Conservation (phyloP, 2,329 filamentous ascomycete species). For the Ophiostoma piceae region DNA sequence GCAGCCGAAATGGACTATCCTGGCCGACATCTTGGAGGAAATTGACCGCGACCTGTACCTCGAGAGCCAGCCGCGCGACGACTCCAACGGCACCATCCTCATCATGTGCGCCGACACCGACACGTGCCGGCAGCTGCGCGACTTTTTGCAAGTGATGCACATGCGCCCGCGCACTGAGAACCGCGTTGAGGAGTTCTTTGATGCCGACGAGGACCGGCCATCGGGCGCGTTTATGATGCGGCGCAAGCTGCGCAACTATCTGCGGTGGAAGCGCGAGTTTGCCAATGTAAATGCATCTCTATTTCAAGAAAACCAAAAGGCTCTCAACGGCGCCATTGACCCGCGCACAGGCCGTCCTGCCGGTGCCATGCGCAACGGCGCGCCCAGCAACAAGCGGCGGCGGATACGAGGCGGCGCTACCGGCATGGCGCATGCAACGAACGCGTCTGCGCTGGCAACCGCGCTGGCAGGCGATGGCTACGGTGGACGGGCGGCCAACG, state of each 20-base stretch:
- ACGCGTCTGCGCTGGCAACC: slow-evolving; percentile 19
- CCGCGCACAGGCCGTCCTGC: slow-evolving; percentile 42
- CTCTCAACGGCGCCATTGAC: slow-evolving; percentile 62
- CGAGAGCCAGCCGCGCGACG: slow-evolving; percentile 65
- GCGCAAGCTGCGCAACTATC: slow-evolving; percentile 75
- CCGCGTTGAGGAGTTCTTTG: slow-evolving; percentile 43
- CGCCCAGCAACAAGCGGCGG: slow-evolving; percentile 78
- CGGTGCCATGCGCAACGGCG: slow-evolving; percentile 49
- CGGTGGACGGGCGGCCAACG: slow-evolving; percentile 60
- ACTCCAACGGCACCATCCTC: slow-evolving; percentile 84
- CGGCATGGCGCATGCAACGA: slow-evolving; percentile 45
- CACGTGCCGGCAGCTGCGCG: slow-evolving; percentile 80
- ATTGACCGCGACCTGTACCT: slow-evolving; percentile 83
- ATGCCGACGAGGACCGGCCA: slow-evolving; percentile 53
- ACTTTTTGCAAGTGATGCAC: slow-evolving; percentile 89
- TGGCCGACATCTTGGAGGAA: slow-evolving; percentile 87
- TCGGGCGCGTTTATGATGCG: slow-evolving; percentile 88
- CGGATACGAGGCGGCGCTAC: slow-evolving; percentile 72
- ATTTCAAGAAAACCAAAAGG: slow-evolving; percentile 74
- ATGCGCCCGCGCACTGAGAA: slow-evolving; percentile 53
- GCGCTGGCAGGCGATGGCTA: slow-evolving; percentile 10
- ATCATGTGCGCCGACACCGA: slow-evolving; percentile 91
- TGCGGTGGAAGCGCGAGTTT: slow-evolving; percentile 87
- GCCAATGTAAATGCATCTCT: slow-evolving; percentile 74
- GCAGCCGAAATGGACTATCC: slow-evolving; percentile 84